These are phyloP conservation scores for Austroboletus festivus DNA, from an alignment of 768 basidiomycete species.

Conservation along the genomic window DNA sequence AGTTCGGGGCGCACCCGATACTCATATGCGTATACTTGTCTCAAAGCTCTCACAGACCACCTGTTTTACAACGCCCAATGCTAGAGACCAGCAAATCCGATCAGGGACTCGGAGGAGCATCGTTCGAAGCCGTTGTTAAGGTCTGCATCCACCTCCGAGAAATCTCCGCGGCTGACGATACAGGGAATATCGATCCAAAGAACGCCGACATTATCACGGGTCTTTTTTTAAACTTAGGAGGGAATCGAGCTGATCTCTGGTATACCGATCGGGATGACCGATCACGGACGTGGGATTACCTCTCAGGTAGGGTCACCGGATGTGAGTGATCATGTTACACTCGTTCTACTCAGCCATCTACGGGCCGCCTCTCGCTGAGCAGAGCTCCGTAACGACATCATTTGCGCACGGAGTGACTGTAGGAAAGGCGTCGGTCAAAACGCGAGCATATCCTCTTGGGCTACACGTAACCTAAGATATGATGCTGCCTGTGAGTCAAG, in stretches of 20 bases:
- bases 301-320: conserved; percentile 50
- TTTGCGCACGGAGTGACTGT: conserved; percentile 62
- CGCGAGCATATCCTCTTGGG: conserved; percentile 75
- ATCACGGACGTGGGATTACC: conserved; percentile 64
- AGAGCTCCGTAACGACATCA: conserved; percentile 60
- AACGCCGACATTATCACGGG: conserved; percentile 77
- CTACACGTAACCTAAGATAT: conserved; percentile 86
- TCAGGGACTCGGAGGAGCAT: too few relatives aligned
- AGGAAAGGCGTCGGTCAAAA: conserved; percentile 45
- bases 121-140: conserved; percentile 37
- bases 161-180: conserved; percentile 8
- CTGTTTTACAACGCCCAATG: too few relatives aligned
- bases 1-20: too few relatives aligned
- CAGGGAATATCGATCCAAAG: conserved; percentile 58
- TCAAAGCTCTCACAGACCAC: too few relatives aligned
- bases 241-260: conserved; percentile 42
- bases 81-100: too few relatives aligned
- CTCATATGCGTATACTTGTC: too few relatives aligned
- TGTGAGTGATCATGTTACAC: conserved; percentile 39
- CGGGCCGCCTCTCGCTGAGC: conserved; percentile 69
- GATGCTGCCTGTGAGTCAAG: conserved; percentile 82
- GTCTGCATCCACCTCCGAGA: conserved; percentile 20
- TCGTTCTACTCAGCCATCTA: conserved; percentile 40
- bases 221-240: conserved; percentile 57
- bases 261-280: conserved; percentile 39